Conservation (phyloP, 2,329 filamentous ascomycete species). For the Nigrospora osmanthi region DNA sequence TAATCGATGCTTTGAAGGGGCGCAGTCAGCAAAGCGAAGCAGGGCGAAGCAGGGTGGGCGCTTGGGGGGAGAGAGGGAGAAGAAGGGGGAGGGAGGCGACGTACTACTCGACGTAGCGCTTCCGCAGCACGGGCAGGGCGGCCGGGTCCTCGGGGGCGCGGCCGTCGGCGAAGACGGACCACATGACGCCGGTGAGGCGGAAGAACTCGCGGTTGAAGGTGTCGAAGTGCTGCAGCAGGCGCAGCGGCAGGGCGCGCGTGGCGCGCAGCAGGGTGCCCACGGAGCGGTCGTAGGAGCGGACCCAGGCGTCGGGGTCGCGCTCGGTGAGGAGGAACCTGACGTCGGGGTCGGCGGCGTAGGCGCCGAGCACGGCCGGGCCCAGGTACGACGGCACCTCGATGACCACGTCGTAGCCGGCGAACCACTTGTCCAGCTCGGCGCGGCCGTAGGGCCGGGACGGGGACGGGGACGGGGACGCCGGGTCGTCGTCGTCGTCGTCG, state of each 20-base stretch:
- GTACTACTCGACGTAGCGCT: not conserved
- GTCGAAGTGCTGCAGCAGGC: not conserved
- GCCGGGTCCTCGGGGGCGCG: not conserved
- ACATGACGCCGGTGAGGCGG: not conserved
- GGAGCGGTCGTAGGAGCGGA: not conserved
- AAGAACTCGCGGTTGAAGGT: not conserved
- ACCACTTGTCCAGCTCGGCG: not conserved
- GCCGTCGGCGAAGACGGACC: not conserved
- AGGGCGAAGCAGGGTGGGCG: too few species aligned
- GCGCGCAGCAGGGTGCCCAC: not conserved
- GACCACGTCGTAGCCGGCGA: not conserved
- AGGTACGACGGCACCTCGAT: not conserved
- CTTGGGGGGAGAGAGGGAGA: too few species aligned
- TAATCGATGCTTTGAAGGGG: not conserved
- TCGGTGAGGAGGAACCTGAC: not conserved
- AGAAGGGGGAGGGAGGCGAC: not conserved
- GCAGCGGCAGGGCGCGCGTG: not conserved
- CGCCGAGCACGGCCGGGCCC: not conserved
- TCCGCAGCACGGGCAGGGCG: not conserved
- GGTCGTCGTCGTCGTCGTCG: too few species aligned
- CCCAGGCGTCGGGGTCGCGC: not conserved
- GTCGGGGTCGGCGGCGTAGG: not conserved
- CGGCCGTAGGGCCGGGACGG: not conserved
- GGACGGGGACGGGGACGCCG: too few species aligned
- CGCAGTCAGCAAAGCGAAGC: too few species aligned